phyloP scores from a whole-genome alignment of 225 moss, liverwort and hornwort species.

The Physcomitrellopsis africana region DNA sequence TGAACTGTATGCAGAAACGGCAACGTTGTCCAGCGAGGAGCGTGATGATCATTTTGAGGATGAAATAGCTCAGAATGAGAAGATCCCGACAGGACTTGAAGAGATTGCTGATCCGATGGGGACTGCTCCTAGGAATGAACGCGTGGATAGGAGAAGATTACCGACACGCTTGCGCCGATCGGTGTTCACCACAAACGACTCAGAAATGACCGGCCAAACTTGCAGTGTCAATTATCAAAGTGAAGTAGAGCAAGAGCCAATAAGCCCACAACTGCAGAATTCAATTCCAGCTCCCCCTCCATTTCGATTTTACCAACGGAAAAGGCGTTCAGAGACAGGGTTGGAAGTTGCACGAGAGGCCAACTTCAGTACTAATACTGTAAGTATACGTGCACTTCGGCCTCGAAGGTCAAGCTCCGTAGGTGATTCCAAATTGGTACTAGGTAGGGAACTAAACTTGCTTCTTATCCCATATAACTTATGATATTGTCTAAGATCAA shows the following conservation, averaged over 20 bases:
- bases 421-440: slow-evolving; percentile 28
- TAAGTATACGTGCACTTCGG: slow-evolving; percentile 35
- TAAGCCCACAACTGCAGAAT: slow-evolving; percentile 13
- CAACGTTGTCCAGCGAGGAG: not conserved
- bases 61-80: slow-evolving; percentile 16
- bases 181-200: slow-evolving; percentile 16
- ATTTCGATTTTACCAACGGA: slow-evolving; percentile 46
- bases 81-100: not conserved
- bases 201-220: slow-evolving; percentile 28
- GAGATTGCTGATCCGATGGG: slow-evolving; percentile 12
- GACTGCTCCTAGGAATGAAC: slow-evolving; percentile 13
- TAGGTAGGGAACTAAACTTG: slow-evolving; percentile 37
- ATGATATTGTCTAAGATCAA: not conserved
- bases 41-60: slow-evolving; percentile 19
- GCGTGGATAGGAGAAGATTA: slow-evolving; percentile 24
- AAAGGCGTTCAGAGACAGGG: slow-evolving; percentile 33
- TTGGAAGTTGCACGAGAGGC: slow-evolving; percentile 18
- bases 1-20: slow-evolving; percentile 8
- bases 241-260: slow-evolving; percentile 42
- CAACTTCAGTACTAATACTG: slow-evolving; percentile 18
- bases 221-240: slow-evolving; percentile 57
- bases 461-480: not conserved
- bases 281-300: slow-evolving; percentile 34
- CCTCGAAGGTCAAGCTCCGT: slow-evolving; percentile 36
- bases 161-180: slow-evolving; percentile 21